Percentiles rank a stretch among this genome's conserved stretches.
Evolutionary conservation across 2,329 filamentous ascomycete genomes (phyloP).

Genomic region (Pochonia chlamydosporia): DNA sequence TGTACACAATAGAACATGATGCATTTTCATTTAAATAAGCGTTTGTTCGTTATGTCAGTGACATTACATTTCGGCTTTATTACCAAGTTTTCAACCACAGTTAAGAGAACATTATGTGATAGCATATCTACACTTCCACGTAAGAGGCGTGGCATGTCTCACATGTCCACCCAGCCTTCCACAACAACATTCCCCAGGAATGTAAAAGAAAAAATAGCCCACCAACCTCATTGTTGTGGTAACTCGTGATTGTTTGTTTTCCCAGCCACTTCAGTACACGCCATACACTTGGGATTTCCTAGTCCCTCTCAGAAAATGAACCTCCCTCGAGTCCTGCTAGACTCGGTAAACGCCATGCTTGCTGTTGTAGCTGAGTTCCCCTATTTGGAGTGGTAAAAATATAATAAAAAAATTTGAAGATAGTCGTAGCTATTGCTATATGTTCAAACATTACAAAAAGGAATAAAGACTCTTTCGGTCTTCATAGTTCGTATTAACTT

Average conservation of each 20-base stretch:
- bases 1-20: neutral
- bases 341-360: constrained; percentile 1
- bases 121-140: too few relatives aligned
- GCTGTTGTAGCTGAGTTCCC: too few relatives aligned
- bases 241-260: constrained; percentile 2
- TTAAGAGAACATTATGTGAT: too few relatives aligned
- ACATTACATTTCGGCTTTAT: too few relatives aligned
- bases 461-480: neutral
- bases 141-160: neutral
- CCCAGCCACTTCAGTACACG: neutral
- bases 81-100: too few relatives aligned
- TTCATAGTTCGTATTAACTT: too few relatives aligned
- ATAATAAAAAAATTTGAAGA: too few relatives aligned
- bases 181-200: constrained; percentile 2
- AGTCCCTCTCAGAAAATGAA: neutral
- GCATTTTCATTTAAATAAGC: too few relatives aligned
- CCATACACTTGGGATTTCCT: neutral
- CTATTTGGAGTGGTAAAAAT: too few relatives aligned
- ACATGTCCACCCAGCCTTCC: neutral
- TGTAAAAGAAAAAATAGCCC: neutral
- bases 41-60: too few relatives aligned
- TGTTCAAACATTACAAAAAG: too few relatives aligned
- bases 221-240: neutral
- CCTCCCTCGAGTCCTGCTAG: neutral
- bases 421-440: too few relatives aligned